Conservation (phyloP, 805 yeast species). For the Wickerhamomyces canadensis region DNA sequence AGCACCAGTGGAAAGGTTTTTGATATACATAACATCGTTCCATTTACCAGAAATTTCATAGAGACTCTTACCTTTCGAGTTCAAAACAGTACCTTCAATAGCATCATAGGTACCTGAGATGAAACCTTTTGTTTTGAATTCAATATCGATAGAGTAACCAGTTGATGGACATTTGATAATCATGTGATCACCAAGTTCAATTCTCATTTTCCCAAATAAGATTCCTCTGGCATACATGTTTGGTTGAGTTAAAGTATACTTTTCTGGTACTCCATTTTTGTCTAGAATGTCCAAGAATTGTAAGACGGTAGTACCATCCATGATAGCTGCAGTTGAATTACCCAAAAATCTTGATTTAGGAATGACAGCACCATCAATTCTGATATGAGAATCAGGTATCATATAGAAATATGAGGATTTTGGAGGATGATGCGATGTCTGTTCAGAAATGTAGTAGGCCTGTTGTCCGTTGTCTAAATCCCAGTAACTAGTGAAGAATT, state of each 20-base stretch:
- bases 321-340: slow-evolving; percentile 93
- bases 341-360: slow-evolving; percentile 90
- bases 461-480: slow-evolving; percentile 64
- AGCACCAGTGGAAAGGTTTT: slow-evolving; percentile 43
- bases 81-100: slow-evolving; percentile 68
- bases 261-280: slow-evolving; percentile 48
- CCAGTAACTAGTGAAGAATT: slow-evolving; percentile 89
- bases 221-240: slow-evolving; percentile 94
- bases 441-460: slow-evolving; percentile 88
- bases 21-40: slow-evolving; percentile 79
- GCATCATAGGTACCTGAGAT: slow-evolving; percentile 90
- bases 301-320: slow-evolving; percentile 84
- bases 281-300: slow-evolving; percentile 58
- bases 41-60: slow-evolving; percentile 84
- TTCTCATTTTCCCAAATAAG: slow-evolving; percentile 80
- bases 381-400: slow-evolving; percentile 73
- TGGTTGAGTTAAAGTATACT: slow-evolving; percentile 86
- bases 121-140: slow-evolving; percentile 92
- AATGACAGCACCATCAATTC: slow-evolving; percentile 83
- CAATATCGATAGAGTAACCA: slow-evolving; percentile 70
- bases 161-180: slow-evolving; percentile 56
- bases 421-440: slow-evolving; percentile 98
- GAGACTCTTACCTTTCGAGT: slow-evolving; percentile 45
- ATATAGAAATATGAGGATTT: slow-evolving; percentile 88
- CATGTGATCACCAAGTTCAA: slow-evolving; percentile 92